These are phyloP conservation scores for Nothophoma quercina DNA, from an alignment of 2,329 filamentous ascomycete species.

Conservation along the genomic window DNA sequence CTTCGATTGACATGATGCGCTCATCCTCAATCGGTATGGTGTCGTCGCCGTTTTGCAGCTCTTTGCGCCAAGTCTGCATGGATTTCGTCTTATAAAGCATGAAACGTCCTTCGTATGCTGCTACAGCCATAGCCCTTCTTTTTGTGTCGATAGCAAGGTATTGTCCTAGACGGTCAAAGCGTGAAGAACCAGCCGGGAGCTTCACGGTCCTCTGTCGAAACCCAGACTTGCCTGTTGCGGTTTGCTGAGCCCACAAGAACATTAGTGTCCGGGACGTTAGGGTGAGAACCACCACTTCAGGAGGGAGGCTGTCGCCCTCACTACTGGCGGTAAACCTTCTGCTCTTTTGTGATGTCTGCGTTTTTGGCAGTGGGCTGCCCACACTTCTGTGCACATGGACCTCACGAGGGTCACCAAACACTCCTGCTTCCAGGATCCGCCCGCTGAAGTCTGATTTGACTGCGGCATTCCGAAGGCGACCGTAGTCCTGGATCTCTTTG, in stretches of 20 bases:
- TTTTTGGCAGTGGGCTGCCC: conserved; percentile 32
- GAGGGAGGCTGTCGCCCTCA: conserved; percentile 57
- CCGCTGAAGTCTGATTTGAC: conserved; percentile 80
- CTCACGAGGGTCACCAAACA: conserved; percentile 65
- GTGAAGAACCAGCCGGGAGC: conserved; percentile 63
- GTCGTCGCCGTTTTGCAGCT: conserved; percentile 51
- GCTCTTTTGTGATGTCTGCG: conserved; percentile 20
- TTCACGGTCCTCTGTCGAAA: conserved; percentile 69
- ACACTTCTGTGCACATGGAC: conserved; percentile 21
- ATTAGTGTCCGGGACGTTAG: conserved; percentile 76
- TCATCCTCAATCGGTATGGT: conserved; percentile 68
- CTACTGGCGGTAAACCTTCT: conserved; percentile 30
- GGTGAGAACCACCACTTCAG: conserved; percentile 81
- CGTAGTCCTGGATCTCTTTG: conserved; percentile 73
- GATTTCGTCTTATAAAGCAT: conserved; percentile 74
- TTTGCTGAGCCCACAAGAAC: conserved; percentile 73
- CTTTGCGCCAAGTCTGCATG: conserved; percentile 58
- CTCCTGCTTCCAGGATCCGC: conserved; percentile 78
- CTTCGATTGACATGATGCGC: conserved; percentile 55
- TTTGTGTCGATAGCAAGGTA: conserved; percentile 81
- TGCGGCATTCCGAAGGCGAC: conserved; percentile 77
- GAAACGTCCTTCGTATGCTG: conserved; percentile 73
- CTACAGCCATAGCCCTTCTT: conserved; percentile 69
- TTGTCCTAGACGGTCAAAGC: conserved; percentile 65
- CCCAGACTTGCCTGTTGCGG: conserved; percentile 56